phyloP scores from a whole-genome alignment of 148 eudicot genomes.

The Vaccinium corymbosum region DNA sequence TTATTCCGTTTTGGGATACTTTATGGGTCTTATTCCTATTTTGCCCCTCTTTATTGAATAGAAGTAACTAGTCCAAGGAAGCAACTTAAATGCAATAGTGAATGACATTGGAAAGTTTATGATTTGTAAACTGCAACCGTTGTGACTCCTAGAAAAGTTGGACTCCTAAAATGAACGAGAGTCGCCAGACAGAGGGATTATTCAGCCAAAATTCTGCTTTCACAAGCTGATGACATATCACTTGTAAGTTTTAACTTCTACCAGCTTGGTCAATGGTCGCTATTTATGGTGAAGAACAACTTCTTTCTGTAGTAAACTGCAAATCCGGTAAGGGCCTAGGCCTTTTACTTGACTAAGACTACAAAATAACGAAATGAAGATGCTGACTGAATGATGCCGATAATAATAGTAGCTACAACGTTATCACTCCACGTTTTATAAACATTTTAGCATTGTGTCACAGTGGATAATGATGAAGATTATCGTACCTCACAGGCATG shows the following conservation, averaged over 20 bases:
- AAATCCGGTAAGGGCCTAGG: background rate
- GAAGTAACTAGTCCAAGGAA: background rate
- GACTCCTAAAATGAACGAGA: background rate
- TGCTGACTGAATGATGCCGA: background rate
- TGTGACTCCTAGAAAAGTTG: background rate
- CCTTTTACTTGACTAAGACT: background rate
- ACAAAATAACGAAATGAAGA: background rate
- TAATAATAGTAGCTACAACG: background rate
- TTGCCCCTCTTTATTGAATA: background rate
- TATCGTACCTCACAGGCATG: constrained; percentile 91
- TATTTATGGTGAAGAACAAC: background rate
- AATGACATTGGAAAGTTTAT: background rate
- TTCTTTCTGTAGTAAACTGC: background rate
- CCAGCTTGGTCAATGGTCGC: background rate
- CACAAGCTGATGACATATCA: constrained; percentile 5
- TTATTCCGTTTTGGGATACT: background rate
- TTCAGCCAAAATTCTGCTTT: background rate
- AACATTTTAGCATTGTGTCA: constrained; percentile 10
- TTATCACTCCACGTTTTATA: background rate
- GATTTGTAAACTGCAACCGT: background rate
- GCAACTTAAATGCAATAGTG: background rate
- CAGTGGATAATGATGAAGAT: background rate
- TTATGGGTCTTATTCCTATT: background rate
- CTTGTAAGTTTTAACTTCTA: background rate
- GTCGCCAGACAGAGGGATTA: background rate